Evolutionary conservation across 179 eudicot species (phyloP), one percentile per base, ranked within the genome.

Genomic region (Heliamphora pulchella): DNA sequence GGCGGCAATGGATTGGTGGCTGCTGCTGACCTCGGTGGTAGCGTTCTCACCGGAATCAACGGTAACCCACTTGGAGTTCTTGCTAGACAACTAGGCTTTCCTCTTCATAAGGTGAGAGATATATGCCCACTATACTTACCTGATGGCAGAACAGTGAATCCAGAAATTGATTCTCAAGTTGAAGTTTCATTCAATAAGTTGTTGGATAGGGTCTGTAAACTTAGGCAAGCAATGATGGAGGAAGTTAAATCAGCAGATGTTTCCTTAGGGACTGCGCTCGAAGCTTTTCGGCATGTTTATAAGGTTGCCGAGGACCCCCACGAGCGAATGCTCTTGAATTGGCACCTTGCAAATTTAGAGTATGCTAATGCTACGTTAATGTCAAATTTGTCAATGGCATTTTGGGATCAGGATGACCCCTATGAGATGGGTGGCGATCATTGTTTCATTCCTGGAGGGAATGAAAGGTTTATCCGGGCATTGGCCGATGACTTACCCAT

Each of bases 361-460:
- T 96, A 96, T 77, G 99, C 99, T 0, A 96, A 96, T 80, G 99
- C 99, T 10, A 78, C 97, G 0, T 82, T 92, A 70, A 79, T 96
- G 90, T 89, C 98, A 1, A 87, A 90, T 86, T 85, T 96, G 80
- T 94, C 98, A 0, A 92, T 92, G 97, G 97, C 91, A 4, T 94
- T 83, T 81, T 96, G 99, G 99, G 99, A 96, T 86, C 99, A 96
- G 82, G 99, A 96, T 83, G 99, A 96, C 46, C 98, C 98, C 0
- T 96, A 87, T 78, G 99, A 96, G 84, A 94, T 96, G 98, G 98
- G 98, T 6, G 99, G 99, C 18, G 99, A 96, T 86, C 99, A 96
- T 81, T 96, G 99, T 78, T 96, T 96, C 74, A 90, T 96, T 55
- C 98, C 98, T 0, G 99, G 99, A 41, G 99, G 99, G 15, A 96